Evolutionary conservation across 306 rosid genomes (phyloP).

Genomic region (Dryas drummondii): DNA sequence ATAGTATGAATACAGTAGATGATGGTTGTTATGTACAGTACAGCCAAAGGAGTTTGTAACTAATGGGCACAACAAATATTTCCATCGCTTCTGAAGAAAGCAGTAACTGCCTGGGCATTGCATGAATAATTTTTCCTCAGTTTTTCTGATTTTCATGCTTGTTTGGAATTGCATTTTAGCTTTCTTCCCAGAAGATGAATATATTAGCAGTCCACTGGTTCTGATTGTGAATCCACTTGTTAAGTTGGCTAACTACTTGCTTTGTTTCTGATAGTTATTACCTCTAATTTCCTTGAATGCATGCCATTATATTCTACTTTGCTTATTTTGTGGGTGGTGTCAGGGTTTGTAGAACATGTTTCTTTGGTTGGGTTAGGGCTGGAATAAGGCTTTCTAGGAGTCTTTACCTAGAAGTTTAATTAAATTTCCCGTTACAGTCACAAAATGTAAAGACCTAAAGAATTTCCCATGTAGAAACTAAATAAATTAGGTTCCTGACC

Average conservation of each 20-base stretch:
- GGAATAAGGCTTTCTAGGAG: not conserved
- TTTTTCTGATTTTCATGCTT: not conserved
- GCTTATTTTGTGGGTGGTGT: not conserved
- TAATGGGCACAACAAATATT: not conserved
- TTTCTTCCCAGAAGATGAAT: not conserved
- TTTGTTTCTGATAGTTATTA: not conserved
- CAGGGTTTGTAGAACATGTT: not conserved
- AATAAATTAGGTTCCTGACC: not conserved
- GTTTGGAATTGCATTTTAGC: not conserved
- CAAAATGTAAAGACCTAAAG: too few relatives aligned
- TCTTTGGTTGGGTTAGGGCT: not conserved
- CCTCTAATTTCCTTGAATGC: not conserved
- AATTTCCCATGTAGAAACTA: too few relatives aligned
- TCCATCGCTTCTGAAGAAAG: not conserved
- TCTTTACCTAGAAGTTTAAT: too few relatives aligned
- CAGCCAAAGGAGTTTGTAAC: not conserved
- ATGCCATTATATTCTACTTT: not conserved
- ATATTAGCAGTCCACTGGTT: not conserved
- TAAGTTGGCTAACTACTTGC: not conserved
- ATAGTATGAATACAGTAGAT: not conserved
- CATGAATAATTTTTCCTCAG: not conserved
- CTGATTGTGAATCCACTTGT: not conserved
- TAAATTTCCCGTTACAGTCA: too few relatives aligned
- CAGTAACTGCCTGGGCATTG: not conserved
- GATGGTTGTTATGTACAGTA: not conserved